Base-by-base conservation (phyloP, 768 basidiomycete genomes). In the Russula foetens region DNA sequence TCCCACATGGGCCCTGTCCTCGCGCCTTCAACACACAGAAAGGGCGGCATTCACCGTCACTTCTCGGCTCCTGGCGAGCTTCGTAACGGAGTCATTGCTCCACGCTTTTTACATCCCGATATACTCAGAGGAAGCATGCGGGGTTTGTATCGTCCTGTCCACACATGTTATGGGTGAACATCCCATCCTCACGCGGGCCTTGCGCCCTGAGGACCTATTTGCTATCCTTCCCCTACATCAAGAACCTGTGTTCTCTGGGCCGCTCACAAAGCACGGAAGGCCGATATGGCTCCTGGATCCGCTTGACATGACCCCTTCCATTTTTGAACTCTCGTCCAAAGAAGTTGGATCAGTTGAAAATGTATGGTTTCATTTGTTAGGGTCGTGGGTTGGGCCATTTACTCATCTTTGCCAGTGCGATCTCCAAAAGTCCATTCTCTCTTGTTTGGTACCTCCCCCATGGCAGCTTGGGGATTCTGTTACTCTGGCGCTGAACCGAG, bases 251-350 rank as follows among this genome's bases (percentile, higher is more conserved):
- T 73, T 80, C 55, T 72, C 72, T 17, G 71, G 69, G 19, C 49
- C 65, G 14, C 47, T 59, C 24, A 70, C 70, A 46, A 72, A 71
- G 54, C 73, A 78, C 62, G 80, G 78, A 21, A 67, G 69, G 14
- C 66, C 69, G 12, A 75, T 83, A 38, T 79, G 76, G 31, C 75
- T 83, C n/a, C 69, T 82, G 11, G 81, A 84, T 65, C 82, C 82
- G 5, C 70, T 83, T n/a, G 82, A 84, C 66, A 83, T 84, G 81
- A 56, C 76, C 19, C 78, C 79, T 1, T 71, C 71, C 33, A 67
- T 78, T 28, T 80, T 75, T 59, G 73, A 77, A 43, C 62, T 75
- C 19, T 48, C 38, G 7, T 62, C 64, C n/a, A 58, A 70, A 53
- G 53, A 54, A 21, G 14, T 29, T 33, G 41, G n/a, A 35, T 24